These are phyloP conservation scores for Alternaria gaisen DNA, from an alignment of 2,329 filamentous ascomycete species.

Conservation along the genomic window DNA sequence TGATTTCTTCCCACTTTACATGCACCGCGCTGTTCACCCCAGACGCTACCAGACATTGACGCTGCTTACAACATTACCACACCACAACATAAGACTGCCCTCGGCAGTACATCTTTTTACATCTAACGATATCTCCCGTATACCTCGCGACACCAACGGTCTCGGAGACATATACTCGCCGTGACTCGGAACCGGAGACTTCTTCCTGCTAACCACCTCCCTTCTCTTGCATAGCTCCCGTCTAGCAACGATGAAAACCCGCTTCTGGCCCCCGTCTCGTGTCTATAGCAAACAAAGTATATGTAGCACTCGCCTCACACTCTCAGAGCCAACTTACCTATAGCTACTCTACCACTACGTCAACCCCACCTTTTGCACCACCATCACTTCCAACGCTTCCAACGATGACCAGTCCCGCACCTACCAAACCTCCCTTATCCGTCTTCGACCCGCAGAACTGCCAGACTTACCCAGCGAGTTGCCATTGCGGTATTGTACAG, in stretches of 20 bases:
- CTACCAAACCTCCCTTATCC: not conserved
- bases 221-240: not conserved
- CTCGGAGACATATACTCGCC: slow-evolving; percentile 9
- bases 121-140: not conserved
- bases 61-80: not conserved
- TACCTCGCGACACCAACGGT: not conserved
- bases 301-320: slow-evolving; percentile 12
- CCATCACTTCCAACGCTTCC: not conserved
- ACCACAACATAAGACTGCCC: slow-evolving; percentile 19
- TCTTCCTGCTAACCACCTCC: not conserved
- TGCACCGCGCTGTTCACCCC: not conserved
- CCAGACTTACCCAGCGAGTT: slow-evolving; percentile 48
- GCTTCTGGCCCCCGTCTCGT: not conserved
- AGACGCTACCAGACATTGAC: not conserved
- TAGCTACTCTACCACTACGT: not conserved
- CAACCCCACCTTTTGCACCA: slow-evolving; percentile 16
- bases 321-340: not conserved
- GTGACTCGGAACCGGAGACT: slow-evolving; percentile 10
- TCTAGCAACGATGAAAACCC: not conserved
- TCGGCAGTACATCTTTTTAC: not conserved
- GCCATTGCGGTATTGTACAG: slow-evolving; percentile 63
- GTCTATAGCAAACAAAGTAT: slow-evolving; percentile 19
- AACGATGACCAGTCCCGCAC: not conserved
- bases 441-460: not conserved
- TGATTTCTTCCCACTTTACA: no score